These are phyloP conservation scores for Austroboletus niveus DNA, from an alignment of 1,284 basidiomycete genomes.

Conservation along the genomic window DNA sequence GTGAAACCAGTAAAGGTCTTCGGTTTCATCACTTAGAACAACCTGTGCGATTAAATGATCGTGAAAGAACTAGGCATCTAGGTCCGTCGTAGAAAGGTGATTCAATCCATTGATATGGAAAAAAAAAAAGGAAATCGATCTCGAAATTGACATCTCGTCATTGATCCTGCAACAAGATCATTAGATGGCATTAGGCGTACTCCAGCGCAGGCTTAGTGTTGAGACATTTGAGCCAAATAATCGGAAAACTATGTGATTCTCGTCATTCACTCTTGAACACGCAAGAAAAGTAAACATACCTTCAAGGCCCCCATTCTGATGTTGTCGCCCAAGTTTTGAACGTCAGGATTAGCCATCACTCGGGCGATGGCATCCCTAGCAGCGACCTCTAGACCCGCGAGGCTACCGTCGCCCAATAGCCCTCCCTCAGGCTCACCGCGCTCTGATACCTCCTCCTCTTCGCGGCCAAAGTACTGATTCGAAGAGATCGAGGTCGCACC, in stretches of 20 bases:
- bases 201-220: constrained; percentile 37
- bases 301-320: constrained; percentile 84
- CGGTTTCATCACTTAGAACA: too few species aligned
- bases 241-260: constrained; percentile 60
- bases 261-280: constrained; percentile 11
- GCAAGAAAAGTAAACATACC: constrained; percentile 45
- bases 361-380: constrained; percentile 79
- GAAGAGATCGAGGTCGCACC: constrained; percentile 95
- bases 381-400: constrained; percentile 72
- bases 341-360: constrained; percentile 86
- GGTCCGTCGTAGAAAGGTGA: not conserved
- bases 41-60: not conserved
- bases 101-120: not conserved
- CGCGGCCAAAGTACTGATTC: constrained; percentile 92
- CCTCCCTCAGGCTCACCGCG: constrained; percentile 46
- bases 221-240: constrained; percentile 75
- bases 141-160: constrained; percentile 6
- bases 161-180: constrained; percentile 1
- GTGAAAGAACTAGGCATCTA: not conserved
- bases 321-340: constrained; percentile 84
- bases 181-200: not conserved
- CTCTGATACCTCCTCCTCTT: constrained; percentile 70
- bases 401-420: constrained; percentile 64
- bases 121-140: not conserved
- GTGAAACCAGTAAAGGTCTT: too few species aligned